phyloP scores from a whole-genome alignment of 1,284 basidiomycete genomes.

The Leccinum subspadiceum region DNA sequence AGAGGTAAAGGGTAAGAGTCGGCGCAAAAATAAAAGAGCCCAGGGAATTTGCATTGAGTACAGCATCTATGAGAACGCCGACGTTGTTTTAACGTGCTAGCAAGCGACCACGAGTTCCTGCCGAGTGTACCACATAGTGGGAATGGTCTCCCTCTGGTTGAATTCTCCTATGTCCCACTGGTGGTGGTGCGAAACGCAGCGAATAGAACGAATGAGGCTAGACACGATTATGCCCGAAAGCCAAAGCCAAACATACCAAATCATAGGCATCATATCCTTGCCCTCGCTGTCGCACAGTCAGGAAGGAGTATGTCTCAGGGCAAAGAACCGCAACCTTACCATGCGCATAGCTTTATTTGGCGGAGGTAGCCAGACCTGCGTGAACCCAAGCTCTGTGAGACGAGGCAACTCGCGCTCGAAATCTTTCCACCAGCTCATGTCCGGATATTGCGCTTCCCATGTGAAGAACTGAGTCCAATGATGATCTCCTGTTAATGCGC shows the following conservation, averaged over 20 bases:
- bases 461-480: conserved; percentile 79
- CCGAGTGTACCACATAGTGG: conserved; percentile 91
- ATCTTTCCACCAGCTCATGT: conserved; percentile 82
- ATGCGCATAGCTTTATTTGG: conserved; percentile 66
- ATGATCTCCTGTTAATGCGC: background rate
- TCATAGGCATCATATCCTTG: conserved; percentile 83
- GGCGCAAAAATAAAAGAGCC: background rate
- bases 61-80: conserved; percentile 72
- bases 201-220: background rate
- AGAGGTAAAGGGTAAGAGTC: conserved; percentile 12
- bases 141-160: conserved; percentile 74
- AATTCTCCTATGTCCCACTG: conserved; percentile 92
- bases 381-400: conserved; percentile 79
- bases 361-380: conserved; percentile 79
- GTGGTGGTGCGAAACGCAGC: conserved; percentile 27
- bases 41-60: conserved; percentile 60
- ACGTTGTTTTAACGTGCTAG: conserved; percentile 57
- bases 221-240: background rate
- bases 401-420: conserved; percentile 69
- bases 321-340: conserved; percentile 41
- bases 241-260: conserved; percentile 44
- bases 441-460: conserved; percentile 63
- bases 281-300: conserved; percentile 45
- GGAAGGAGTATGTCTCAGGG: background rate
- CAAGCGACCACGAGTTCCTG: conserved; percentile 77